A percentile compares a stretch with the other conserved stretches of the same genome.
Conservation (phyloP, 2,329 filamentous ascomycete species). For the Cadophora sp. region DNA sequence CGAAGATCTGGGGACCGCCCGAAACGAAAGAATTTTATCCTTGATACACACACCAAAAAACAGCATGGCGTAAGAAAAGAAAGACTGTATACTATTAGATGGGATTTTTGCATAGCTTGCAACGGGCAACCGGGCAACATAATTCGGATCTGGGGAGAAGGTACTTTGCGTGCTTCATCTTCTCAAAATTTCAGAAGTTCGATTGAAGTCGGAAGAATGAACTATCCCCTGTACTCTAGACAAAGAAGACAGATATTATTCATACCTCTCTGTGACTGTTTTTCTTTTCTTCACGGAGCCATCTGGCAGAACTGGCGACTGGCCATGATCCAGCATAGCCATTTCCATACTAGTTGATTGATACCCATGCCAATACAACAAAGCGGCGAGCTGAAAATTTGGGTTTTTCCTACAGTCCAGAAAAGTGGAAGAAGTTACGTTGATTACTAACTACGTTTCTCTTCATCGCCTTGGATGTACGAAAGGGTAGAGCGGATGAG, state of each 20-base stretch:
- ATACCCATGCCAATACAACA: not conserved
- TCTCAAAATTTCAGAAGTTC: not conserved
- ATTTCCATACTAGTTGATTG: not conserved
- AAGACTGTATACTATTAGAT: not conserved
- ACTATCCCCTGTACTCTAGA: not conserved
- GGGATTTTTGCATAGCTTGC: not conserved
- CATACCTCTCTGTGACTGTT: not conserved
- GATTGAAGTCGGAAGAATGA: not conserved
- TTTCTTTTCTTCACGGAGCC: not conserved
- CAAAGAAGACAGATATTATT: not conserved
- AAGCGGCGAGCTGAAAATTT: slow-evolving; percentile 1
- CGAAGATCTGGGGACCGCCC: slow-evolving; percentile 20
- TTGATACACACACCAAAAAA: not conserved
- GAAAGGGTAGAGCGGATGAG: not conserved
- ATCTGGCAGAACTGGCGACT: not conserved
- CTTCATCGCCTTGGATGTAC: too few species aligned
- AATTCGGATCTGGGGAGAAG: not conserved
- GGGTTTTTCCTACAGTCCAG: not conserved
- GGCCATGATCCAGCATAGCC: not conserved
- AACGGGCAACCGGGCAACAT: not conserved
- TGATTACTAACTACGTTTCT: not conserved
- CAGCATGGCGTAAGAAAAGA: not conserved
- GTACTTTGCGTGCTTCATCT: not conserved
- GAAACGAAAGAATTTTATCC: slow-evolving; percentile 12
- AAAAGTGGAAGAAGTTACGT: not conserved